Evolutionary conservation across 129 eudicot genomes (phyloP).

Genomic region (Gnaphalium uliginosum): DNA sequence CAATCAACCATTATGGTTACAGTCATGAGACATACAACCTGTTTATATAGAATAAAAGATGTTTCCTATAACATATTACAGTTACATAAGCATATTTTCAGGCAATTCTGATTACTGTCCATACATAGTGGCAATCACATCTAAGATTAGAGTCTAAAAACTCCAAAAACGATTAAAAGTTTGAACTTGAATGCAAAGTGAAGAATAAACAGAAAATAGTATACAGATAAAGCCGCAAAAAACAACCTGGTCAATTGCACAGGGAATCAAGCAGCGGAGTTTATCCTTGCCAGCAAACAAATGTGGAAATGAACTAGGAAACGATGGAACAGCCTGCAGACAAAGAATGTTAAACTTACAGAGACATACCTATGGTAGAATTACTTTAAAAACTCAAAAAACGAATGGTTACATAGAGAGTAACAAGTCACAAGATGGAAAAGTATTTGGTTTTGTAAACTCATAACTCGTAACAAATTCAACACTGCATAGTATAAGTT

Average conservation of each 20-base stretch:
- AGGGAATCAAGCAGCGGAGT: slow-evolving; percentile 87
- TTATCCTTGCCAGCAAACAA: slow-evolving; percentile 76
- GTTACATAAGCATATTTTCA: not conserved
- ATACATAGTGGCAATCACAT: not conserved
- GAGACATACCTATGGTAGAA: not conserved
- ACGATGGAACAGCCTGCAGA: slow-evolving; percentile 90
- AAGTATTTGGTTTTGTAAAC: too few species aligned
- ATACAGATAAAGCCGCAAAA: not conserved
- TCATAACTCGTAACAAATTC: not conserved
- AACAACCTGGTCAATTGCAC: slow-evolving; percentile 95
- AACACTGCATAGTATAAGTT: not conserved
- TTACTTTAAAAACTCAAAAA: not conserved
- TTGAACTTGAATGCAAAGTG: not conserved
- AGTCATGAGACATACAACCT: not conserved
- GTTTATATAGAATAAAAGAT: not conserved
- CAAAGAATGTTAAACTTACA: not conserved
- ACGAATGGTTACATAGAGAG: not conserved
- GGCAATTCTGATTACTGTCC: not conserved
- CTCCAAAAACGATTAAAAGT: not conserved
- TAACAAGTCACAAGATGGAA: too few species aligned
- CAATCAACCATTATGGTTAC: not conserved
- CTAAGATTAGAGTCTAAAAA: not conserved
- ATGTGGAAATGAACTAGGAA: slow-evolving; percentile 96
- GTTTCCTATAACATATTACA: not conserved
- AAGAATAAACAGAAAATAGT: not conserved